Evolutionary conservation across 1,284 basidiomycete species (phyloP), one percentile per base, ranked within the genome.

Genomic region (Ganoderma leucocontextum): DNA sequence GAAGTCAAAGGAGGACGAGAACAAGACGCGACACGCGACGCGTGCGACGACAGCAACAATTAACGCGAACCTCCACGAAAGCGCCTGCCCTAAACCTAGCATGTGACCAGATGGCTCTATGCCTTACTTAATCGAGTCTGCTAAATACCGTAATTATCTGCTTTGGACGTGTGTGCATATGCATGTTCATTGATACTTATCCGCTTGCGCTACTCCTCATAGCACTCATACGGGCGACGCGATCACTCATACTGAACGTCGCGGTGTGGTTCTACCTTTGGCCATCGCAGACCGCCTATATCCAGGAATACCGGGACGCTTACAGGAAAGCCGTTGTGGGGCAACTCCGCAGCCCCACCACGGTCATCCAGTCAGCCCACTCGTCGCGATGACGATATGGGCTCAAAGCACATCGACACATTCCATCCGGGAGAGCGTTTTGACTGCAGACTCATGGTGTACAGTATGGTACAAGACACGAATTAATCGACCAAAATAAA

Each of bases 61-160:
- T 70, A 62, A 73, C 73, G 75, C 72, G 75, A 70, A 52, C 33
- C 4, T 33, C 67, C 79, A 73, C 75, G 76, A 75, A 72, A 70
- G 60, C 65, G 67, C 77, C 77, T 71, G 76, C 78, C 78, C 79
- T 80, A 74, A 77, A 74, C 12, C 10, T 0, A 0, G 4, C 72
- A 71, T 67, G 72, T 73, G 72, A 59, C 65, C 1, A 4, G 22
- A 8, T 33, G 9, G 17, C 19, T n/a, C n/a, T 0, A 6, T 25
- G 10, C 0, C 2, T 17, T 35, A 55, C 6, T 10, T 55, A 55
- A 55, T 55, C 9, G 39, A 29, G 1, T 4, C 47, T 49, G 22
- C 55, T 12, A 5, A 57, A 35, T 57, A 35, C 36, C 55, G 29
- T 57, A 57, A 57, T 57, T 49, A 36, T 35, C 15, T 2, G 3